These are phyloP conservation scores for Aspergillus pseudoglaucus DNA, from an alignment of 2,329 filamentous ascomycete species.

Conservation along the genomic window DNA sequence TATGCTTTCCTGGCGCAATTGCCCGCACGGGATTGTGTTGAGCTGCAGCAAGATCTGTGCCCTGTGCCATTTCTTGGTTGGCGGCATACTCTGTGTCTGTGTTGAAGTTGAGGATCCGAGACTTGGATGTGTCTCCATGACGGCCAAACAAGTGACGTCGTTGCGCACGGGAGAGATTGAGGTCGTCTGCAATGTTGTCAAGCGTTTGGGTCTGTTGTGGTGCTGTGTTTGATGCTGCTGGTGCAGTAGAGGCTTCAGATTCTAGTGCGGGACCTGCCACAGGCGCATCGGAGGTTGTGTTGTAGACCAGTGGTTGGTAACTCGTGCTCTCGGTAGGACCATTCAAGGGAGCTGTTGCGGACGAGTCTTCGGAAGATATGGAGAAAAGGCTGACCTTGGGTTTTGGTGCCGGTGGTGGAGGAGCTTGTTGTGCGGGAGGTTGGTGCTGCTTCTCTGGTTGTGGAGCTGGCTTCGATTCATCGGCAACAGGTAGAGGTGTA, in stretches of 20 bases:
- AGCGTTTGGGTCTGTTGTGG: slow-evolving; percentile 48
- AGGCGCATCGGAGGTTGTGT: slow-evolving; percentile 15
- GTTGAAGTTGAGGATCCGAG: slow-evolving; percentile 78
- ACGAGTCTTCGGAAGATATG: slow-evolving; percentile 23
- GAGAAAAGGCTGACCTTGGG: slow-evolving; percentile 42
- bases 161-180: slow-evolving; percentile 71
- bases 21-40: slow-evolving; percentile 76
- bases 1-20: slow-evolving; percentile 84
- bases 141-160: slow-evolving; percentile 83
- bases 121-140: slow-evolving; percentile 41
- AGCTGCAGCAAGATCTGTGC: slow-evolving; percentile 38
- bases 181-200: slow-evolving; percentile 63
- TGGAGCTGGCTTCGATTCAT: slow-evolving; percentile 7
- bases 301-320: slow-evolving; percentile 39
- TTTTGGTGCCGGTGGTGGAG: slow-evolving; percentile 24
- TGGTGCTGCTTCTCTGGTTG: slow-evolving; percentile 1
- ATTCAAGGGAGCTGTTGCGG: slow-evolving; percentile 3
- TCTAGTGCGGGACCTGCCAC: slow-evolving; percentile 14
- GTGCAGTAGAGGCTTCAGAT: slow-evolving; percentile 4
- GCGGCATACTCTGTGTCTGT: slow-evolving; percentile 79
- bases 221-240: slow-evolving; percentile 8
- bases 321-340: slow-evolving; percentile 15
- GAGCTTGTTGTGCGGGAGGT: slow-evolving; percentile 5
- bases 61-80: slow-evolving; percentile 74
- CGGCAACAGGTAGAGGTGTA: slow-evolving; percentile 10